Evolutionary conservation across 1,139 yeast genomes (phyloP).

Genomic region (Candida mesenterica): DNA sequence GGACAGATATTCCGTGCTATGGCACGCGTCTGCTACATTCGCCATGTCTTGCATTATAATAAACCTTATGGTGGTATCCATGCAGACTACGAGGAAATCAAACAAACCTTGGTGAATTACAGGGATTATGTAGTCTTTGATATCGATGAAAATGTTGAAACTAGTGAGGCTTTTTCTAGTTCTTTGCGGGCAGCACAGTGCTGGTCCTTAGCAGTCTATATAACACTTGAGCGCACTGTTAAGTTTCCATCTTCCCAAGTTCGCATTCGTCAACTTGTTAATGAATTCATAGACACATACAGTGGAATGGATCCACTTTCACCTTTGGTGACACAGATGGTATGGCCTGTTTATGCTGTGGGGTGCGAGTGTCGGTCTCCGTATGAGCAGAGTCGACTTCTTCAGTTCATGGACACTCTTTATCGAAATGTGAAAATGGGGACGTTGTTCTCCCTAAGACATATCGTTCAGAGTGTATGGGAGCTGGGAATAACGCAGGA

Average conservation of each 20-base stretch:
- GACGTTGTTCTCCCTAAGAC: constrained; percentile 39
- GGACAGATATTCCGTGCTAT: constrained; percentile 50
- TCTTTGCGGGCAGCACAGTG: constrained; percentile 51
- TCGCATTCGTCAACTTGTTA: constrained; percentile 27
- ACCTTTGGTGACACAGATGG: constrained; percentile 56
- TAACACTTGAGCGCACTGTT: constrained; percentile 36
- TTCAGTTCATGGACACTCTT: constrained; percentile 35
- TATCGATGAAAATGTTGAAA: constrained; percentile 14
- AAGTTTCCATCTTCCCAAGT: constrained; percentile 20
- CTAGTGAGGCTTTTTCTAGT: background rate
- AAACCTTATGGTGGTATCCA: constrained; percentile 11
- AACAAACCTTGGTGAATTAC: constrained; percentile 34
- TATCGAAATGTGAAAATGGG: constrained; percentile 54
- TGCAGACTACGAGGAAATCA: constrained; percentile 27
- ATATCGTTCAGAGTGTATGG: constrained; percentile 45
- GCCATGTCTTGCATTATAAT: constrained; percentile 29
- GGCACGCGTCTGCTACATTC: constrained; percentile 38
- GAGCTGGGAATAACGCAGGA: constrained; percentile 35
- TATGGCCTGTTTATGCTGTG: constrained; percentile 55
- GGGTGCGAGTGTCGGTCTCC: constrained; percentile 38
- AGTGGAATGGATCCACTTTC: constrained; percentile 40
- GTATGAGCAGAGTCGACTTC: constrained; percentile 27
- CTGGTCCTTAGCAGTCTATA: constrained; percentile 49
- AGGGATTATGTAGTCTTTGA: constrained; percentile 43
- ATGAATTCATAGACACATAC: constrained; percentile 48